Percentiles rank a stretch among this genome's conserved stretches.
These are phyloP conservation scores for Tetramitus jugosus DNA, from an alignment of 208 protist genomes.

Conservation along the genomic window DNA sequence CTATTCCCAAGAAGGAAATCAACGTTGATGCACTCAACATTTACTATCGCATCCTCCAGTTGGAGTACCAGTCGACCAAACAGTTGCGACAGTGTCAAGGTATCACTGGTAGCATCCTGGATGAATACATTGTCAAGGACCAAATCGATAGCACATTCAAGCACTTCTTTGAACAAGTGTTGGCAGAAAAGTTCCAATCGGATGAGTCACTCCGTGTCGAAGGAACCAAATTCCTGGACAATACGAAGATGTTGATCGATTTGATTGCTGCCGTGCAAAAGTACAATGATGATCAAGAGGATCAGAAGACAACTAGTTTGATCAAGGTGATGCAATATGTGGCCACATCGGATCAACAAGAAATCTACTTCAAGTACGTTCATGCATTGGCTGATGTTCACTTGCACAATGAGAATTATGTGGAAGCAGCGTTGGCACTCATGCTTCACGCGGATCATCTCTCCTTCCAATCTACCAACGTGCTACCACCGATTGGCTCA, in stretches of 20 bases:
- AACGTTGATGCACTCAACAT: conserved; percentile 6
- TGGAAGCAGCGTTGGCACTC: conserved; percentile 15
- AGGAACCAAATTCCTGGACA: conserved; percentile 13
- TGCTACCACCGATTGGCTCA: neutral
- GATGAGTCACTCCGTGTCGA: neutral
- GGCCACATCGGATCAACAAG: neutral
- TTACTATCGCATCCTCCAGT: neutral
- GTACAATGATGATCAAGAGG: conserved; percentile 11
- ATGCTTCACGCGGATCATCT: neutral
- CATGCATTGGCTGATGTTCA: neutral
- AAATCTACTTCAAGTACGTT: conserved; percentile 22
- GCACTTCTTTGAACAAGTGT: neutral
- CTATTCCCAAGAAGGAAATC: conserved; percentile 15
- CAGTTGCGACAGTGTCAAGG: neutral
- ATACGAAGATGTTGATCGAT: conserved; percentile 9
- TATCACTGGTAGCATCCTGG: neutral
- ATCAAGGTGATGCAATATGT: conserved; percentile 20
- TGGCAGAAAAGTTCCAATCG: neutral
- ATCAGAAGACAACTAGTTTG: conserved; percentile 1
- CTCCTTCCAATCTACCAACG: neutral
- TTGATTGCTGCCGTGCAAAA: neutral
- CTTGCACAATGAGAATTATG: neutral
- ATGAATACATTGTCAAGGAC: conserved; percentile 8
- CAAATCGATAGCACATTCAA: neutral
- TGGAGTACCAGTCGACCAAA: neutral